Conservation (phyloP, 108 stramenopile genomes). For the Nitzschia putrida region DNA sequence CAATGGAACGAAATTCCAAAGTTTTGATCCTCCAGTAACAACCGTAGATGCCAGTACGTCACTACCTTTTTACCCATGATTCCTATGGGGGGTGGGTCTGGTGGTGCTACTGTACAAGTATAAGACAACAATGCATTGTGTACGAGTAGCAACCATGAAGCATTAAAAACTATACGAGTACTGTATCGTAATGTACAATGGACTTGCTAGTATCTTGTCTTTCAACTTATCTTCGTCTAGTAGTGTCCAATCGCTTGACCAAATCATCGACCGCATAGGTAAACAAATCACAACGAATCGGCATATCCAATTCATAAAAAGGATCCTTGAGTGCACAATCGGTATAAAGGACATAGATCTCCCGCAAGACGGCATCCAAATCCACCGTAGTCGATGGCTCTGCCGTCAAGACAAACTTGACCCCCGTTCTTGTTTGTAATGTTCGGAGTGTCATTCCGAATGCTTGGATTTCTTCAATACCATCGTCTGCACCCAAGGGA, state of each 20-base stretch:
- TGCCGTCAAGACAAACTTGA: conserved; percentile 90
- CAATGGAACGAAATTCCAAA: too few species aligned
- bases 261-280: conserved; percentile 73
- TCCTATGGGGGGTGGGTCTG: too few species aligned
- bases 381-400: conserved; percentile 54
- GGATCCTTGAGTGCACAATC: conserved; percentile 89
- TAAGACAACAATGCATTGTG: too few species aligned
- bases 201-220: too few species aligned
- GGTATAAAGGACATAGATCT: conserved; percentile 82
- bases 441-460: conserved; percentile 66
- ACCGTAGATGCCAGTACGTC: too few species aligned
- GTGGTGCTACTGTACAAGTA: too few species aligned
- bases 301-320: conserved; percentile 91
- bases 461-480: conserved; percentile 83
- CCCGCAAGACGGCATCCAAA: conserved; percentile 63
- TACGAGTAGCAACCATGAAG: too few species aligned
- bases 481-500: conserved; percentile 74
- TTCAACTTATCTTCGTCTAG: background rate
- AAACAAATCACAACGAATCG: conserved; percentile 83
- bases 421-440: conserved; percentile 82
- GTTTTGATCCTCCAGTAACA: too few species aligned
- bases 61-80: too few species aligned
- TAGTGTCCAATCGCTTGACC: conserved; percentile 37
- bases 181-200: too few species aligned
- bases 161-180: too few species aligned